Conservation (phyloP, 306 rosid genomes). For the Rosa lucieae region DNA sequence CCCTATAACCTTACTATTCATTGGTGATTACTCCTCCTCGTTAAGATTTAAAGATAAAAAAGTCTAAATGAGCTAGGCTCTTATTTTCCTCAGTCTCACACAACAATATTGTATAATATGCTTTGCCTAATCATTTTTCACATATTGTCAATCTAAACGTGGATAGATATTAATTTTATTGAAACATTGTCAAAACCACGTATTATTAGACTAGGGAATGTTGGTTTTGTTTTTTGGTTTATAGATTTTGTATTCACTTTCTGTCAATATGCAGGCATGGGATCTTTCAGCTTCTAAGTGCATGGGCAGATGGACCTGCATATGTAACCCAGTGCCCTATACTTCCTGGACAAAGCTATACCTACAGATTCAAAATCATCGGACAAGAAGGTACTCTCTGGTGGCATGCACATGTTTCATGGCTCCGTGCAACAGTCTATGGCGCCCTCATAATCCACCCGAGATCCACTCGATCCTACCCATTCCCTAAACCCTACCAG, state of each 20-base stretch:
- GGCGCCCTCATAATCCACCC: constrained; percentile 69
- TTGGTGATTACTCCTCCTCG: constrained; percentile 33
- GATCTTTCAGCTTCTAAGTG: constrained; percentile 45
- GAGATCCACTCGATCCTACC: constrained; percentile 23
- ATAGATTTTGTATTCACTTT: background rate
- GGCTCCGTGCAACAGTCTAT: constrained; percentile 62
- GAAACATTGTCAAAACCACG: background rate
- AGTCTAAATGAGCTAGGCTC: background rate
- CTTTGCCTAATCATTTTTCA: background rate
- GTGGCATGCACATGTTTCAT: constrained; percentile 70
- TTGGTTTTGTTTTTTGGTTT: background rate
- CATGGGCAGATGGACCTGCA: constrained; percentile 79
- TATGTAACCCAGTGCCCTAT: constrained; percentile 74
- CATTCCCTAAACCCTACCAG: constrained; percentile 38
- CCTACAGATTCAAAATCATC: constrained; percentile 48
- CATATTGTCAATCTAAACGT: background rate
- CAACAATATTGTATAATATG: background rate
- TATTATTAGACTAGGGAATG: background rate
- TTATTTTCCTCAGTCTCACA: background rate
- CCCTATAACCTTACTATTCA: constrained; percentile 57
- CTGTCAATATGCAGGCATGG: constrained; percentile 57
- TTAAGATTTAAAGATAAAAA: background rate
- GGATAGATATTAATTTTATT: background rate
- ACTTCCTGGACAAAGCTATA: constrained; percentile 34
- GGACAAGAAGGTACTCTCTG: constrained; percentile 23